phyloP scores from a whole-genome alignment of 768 basidiomycete genomes.

The Favolaschia claudopus region DNA sequence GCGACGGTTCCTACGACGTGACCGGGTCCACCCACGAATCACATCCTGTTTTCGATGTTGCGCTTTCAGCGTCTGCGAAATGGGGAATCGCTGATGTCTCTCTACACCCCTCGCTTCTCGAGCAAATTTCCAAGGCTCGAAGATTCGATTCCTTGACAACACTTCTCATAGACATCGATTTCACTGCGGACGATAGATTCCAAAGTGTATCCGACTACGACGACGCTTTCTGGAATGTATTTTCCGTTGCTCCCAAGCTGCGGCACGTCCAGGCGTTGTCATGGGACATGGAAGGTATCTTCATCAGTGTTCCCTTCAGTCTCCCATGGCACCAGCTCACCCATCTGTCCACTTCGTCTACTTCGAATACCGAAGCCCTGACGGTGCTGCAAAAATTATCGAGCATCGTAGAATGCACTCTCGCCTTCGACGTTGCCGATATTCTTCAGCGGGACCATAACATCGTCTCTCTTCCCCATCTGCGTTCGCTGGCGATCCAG shows the following conservation, averaged over 20 bases:
- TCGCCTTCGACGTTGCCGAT: neutral
- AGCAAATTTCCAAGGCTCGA: neutral
- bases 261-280: neutral
- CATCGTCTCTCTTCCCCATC: neutral
- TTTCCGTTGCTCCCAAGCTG: neutral
- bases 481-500: neutral
- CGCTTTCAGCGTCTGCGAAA: neutral
- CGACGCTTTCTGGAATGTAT: neutral
- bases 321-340: slow-evolving; percentile 16
- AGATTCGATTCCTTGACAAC: neutral
- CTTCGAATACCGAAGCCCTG: slow-evolving; percentile 1
- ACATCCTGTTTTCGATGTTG: neutral
- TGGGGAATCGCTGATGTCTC: neutral
- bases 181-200: too few relatives aligned
- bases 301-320: neutral
- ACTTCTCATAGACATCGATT: neutral
- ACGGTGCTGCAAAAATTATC: neutral
- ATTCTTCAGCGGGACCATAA: neutral
- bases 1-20: too few relatives aligned
- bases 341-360: neutral
- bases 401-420: neutral
- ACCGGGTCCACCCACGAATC: neutral
- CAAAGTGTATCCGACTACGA: neutral
- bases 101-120: neutral
- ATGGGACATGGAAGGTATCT: neutral